These are phyloP conservation scores for Lycium ferocissimum DNA, from an alignment of 257 asterid species.

Conservation along the genomic window DNA sequence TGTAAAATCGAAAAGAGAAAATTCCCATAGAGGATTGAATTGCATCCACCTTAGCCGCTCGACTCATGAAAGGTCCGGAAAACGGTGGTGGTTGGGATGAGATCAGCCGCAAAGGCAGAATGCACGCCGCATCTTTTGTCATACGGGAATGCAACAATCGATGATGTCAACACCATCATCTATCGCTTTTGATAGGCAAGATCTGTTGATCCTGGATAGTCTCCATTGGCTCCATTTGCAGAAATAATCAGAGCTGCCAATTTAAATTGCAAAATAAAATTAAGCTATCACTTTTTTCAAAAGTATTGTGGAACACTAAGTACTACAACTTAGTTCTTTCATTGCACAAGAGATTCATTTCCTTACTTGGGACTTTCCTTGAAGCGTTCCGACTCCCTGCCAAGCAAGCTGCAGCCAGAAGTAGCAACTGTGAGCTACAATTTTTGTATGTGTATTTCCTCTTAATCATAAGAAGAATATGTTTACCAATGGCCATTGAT, in stretches of 20 bases:
- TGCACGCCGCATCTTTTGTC: conserved; percentile 80
- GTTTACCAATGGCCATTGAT: conserved; percentile 78
- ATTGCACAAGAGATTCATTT: not conserved
- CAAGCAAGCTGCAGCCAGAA: conserved; percentile 69
- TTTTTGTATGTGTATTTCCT: not conserved
- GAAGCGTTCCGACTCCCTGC: conserved; percentile 59
- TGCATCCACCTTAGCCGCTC: conserved; percentile 45
- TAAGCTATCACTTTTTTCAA: not conserved
- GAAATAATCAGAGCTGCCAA: conserved; percentile 39
- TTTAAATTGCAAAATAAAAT: conserved; percentile 23
- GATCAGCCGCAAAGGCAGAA: conserved; percentile 86
- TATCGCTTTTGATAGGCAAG: conserved; percentile 81
- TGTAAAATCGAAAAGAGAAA: conserved; percentile 81
- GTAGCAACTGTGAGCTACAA: conserved; percentile 17
- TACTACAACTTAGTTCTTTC: not conserved
- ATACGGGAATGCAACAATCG: conserved; percentile 88
- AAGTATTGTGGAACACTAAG: not conserved
- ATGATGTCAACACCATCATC: conserved; percentile 82
- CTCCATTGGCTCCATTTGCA: conserved; percentile 96
- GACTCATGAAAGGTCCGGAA: conserved; percentile 57
- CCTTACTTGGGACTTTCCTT: conserved; percentile 57
- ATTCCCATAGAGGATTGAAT: conserved; percentile 68
- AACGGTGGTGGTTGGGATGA: conserved; percentile 80
- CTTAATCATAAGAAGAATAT: not conserved
- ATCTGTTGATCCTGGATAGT: conserved; percentile 76